Evolutionary conservation across 192 early-diverging fungal species (phyloP).

Genomic region (Coemansia erecta): DNA sequence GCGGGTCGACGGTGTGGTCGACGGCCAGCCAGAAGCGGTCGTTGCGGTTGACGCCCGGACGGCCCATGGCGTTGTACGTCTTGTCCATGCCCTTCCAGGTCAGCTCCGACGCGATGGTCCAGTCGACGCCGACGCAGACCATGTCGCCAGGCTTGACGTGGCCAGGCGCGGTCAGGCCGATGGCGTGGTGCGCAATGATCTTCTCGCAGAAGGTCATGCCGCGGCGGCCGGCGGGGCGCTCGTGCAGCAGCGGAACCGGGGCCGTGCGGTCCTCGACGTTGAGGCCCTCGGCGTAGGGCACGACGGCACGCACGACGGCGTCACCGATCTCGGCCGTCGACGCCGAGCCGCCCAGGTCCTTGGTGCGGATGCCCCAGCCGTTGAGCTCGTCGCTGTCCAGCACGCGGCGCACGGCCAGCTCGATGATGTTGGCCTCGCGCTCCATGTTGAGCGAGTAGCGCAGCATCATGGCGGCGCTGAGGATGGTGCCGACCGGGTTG

Average conservation of each 20-base stretch:
- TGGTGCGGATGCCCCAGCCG: constrained; percentile 77
- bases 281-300: constrained; percentile 61
- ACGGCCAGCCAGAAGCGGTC: constrained; percentile 82
- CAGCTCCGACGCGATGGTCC: constrained; percentile 78
- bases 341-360: constrained; percentile 83
- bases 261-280: constrained; percentile 52
- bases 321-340: constrained; percentile 91
- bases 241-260: constrained; percentile 43
- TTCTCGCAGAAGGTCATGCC: constrained; percentile 76
- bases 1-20: constrained; percentile 76
- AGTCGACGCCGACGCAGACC: constrained; percentile 78
- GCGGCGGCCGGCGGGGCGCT: constrained; percentile 58
- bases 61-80: constrained; percentile 76
- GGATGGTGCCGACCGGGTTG: constrained; percentile 98
- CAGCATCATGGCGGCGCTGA: constrained; percentile 90
- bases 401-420: constrained; percentile 88
- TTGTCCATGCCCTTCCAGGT: constrained; percentile 89
- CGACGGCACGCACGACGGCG: constrained; percentile 75
- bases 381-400: constrained; percentile 76
- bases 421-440: constrained; percentile 86
- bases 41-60: constrained; percentile 70
- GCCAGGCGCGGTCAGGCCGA: constrained; percentile 63
- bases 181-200: constrained; percentile 73
- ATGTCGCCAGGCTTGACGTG: constrained; percentile 75
- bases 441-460: constrained; percentile 92